phyloP scores from a whole-genome alignment of 306 rosid genomes.

The Neltuma alba region DNA sequence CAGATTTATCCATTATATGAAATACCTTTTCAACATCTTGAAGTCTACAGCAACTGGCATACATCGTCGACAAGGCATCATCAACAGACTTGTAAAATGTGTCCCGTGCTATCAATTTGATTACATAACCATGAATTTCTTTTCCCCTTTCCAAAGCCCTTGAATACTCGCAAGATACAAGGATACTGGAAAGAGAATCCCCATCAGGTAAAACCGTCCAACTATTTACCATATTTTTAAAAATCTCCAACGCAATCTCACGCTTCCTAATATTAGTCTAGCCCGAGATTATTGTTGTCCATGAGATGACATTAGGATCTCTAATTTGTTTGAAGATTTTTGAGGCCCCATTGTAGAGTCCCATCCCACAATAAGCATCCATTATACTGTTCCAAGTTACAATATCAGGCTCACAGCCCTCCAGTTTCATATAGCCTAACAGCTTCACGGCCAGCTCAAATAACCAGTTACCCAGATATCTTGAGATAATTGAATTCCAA shows the following conservation, averaged over 20 bases:
- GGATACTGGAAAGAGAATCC: conserved; percentile 50
- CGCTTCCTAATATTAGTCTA: conserved; percentile 40
- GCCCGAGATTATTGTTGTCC: conserved; percentile 55
- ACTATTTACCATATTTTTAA: conserved; percentile 45
- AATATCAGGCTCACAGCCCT: conserved; percentile 45
- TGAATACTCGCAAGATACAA: conserved; percentile 46
- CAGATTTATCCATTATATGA: conserved; percentile 44
- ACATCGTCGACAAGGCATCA: conserved; percentile 54
- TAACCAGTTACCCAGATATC: conserved; percentile 47
- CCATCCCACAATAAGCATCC: conserved; percentile 52
- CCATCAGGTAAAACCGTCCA: conserved; percentile 46
- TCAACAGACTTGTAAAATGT: conserved; percentile 54
- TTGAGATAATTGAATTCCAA: conserved; percentile 57
- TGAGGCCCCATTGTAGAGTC: conserved; percentile 37
- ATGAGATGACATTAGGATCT: conserved; percentile 53
- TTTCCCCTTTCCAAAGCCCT: conserved; percentile 43
- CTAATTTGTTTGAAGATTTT: conserved; percentile 43
- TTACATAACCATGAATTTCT: conserved; percentile 53
- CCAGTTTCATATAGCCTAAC: conserved; percentile 36
- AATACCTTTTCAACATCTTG: conserved; percentile 40
- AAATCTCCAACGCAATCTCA: conserved; percentile 42
- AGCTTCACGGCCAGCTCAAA: conserved; percentile 34
- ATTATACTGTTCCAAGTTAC: conserved; percentile 55
- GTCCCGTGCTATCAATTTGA: conserved; percentile 32
- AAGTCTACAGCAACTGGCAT: conserved; percentile 38